Evolutionary conservation across 805 yeast species (phyloP), one percentile per base, ranked within the genome.

Genomic region (Huiozyma naganishii): DNA sequence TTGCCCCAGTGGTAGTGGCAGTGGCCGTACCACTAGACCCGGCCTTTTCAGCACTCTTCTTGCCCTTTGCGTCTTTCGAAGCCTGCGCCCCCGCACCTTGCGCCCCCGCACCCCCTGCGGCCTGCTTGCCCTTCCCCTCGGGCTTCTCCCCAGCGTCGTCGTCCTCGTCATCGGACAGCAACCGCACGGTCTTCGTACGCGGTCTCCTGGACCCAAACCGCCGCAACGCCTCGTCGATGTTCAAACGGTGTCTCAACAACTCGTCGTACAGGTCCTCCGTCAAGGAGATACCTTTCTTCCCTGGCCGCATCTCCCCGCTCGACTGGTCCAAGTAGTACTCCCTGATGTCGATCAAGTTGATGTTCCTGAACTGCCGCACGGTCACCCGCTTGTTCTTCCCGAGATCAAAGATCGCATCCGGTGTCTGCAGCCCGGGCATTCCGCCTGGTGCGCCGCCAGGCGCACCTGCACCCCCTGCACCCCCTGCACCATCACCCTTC

Each of bases 331-430:
- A 70, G 61, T 86, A 89, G 65, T 70, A 87, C 59, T 89, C 96
- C 46, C 97, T 73, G 42, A 89, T 83, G 54, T 89, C 95, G 10
- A 90, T 77, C 50, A 88, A 65, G 32, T 74, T 74, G 44, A 68
- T 66, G 41, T 79, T 79, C 44, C 83, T 79, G 68, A 77, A 89
- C 51, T 73, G 74, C 45, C 87, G 72, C 12, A 90, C 87, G 0
- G 85, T 76, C 30, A 85, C 82, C 44, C 78, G 74, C 57, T 86
- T 87, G 54, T 71, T 79, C 51, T 69, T 70, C 4, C 80, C 79
- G 41, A 77, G 63, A 66, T 74, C 63, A 42, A 63, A 56, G 12
- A 59, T 52, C 4, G 58, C 61, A 48, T 60, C 64, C 7, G 58
- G 49, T 0, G 51, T 48, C n/a, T 54, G 52, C 11, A 48, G 32